Base-by-base conservation (phyloP, 352 stramenopile genomes). In the Aphanomyces invadans region DNA sequence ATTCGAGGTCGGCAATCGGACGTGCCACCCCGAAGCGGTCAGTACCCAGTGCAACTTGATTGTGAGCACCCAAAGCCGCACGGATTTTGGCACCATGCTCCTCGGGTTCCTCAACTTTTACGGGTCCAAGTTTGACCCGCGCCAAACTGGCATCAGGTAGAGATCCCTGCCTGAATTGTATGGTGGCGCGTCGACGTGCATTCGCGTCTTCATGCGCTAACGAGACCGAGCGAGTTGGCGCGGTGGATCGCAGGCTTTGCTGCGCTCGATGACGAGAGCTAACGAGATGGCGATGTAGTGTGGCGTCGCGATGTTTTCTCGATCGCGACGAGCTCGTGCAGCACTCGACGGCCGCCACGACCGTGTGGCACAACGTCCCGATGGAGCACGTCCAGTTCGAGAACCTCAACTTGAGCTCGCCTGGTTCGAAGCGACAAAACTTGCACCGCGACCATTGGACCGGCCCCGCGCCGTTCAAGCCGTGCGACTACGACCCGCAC, bases 101-200 rank as follows among this genome's bases (percentile, higher is more conserved):
- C 97, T 98, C 85, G 95, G 94, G 0, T 97, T 99, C 62, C 79
- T 99, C 10, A 94, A 98, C 63, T 98, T 98, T 70, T 99, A 98
- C 73, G 95, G 96, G 21, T 98, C 98, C 59, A 87, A 83, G 0
- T 96, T 97, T 55, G 88, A 97, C 60, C 86, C 89, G 21, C 85
- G 87, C 10, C 92, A 82, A 4, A 97, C 88, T 3, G 90, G 90
- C 12, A 96, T 97, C 51, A 97, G 49, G 73, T 57, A 57, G 9
- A 28, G 9, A 21, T 12, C 19, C 46, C 9, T 49, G 56, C 12
- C 0, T 19, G 1, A 32, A 1, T 49, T 31, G 39, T 23, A 19
- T 23, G 10, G 17, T 26, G 28, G 10, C 19, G 39, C 9, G 15
- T 54, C 17, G 19, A 21, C 46, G 19, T 1, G n/a, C n/a, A n/a